Base-by-base conservation (phyloP, 2,329 filamentous ascomycete genomes). In the Fusarium sulawesiense region DNA sequence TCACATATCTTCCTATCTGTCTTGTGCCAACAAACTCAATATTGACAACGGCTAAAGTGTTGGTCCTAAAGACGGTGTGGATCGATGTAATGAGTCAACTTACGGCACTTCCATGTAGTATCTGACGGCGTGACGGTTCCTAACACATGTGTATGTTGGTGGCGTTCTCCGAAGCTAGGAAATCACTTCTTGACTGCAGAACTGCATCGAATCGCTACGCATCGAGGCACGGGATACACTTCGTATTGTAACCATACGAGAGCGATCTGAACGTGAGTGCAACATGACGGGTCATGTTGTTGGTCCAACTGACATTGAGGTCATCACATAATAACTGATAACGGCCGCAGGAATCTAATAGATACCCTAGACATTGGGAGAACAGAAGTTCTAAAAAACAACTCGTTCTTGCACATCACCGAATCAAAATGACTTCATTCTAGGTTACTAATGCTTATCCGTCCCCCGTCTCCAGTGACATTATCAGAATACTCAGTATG, bases 351-450 rank as follows among this genome's bases (percentile, higher is more conserved):
- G 27, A 32, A 20, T 46, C 41, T 23, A 32, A 29, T 27, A 41
- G 23, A 16, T 42, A 27, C 30, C 34, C 27, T 21, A 21, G 23
- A 20, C 21, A n/a, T 29, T 16, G 16, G 14, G 23, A 47, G 25
- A 32, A 29, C 25, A 21, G 23, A 51, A 27, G 18, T 45, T 23
- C 21, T 34, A 30, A n/a, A 34, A 41, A 20, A 20, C 37, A 50
- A 64, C 18, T 34, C 29, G 50, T 40, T 45, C 42, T 45, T 32
- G 16, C 50, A 60, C 42, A 27, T 68, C 46, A 54, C 46, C 34
- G 32, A 46, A 71, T 55, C 64, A 68, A 71, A 56, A 47, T 53
- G 49, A 70, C 49, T 71, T 70, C 65, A 70, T 70, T 66, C 53
- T 56, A 64, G 23, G 53, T 64, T 63, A 54, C 60, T 70, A 59